A percentile compares a stretch with the other conserved stretches of the same genome.
Conservation (phyloP, 208 protist species). For the Angomonas desouzai region DNA sequence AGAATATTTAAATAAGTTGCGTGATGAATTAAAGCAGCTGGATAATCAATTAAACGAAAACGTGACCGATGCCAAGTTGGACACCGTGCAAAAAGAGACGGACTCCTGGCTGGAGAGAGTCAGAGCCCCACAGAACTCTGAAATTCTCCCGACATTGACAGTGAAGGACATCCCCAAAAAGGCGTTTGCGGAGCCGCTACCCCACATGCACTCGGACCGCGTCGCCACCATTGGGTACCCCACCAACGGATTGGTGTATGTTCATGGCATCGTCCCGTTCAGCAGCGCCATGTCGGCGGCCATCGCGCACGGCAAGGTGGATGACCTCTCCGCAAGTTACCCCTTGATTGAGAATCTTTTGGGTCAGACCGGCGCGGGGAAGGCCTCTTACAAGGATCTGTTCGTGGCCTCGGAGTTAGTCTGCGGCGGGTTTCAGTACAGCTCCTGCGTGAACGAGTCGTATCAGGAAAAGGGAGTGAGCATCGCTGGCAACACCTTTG, state of each 20-base stretch:
- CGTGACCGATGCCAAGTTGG: slow-evolving; percentile 51
- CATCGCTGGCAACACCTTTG: slow-evolving; percentile 64
- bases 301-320: slow-evolving; percentile 24
- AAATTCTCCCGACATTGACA: slow-evolving; percentile 77
- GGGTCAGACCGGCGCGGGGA: slow-evolving; percentile 55
- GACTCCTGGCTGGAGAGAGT: slow-evolving; percentile 64
- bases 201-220: slow-evolving; percentile 21
- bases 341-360: slow-evolving; percentile 54
- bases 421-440: slow-evolving; percentile 80
- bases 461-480: slow-evolving; percentile 44
- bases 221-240: slow-evolving; percentile 14
- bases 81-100: slow-evolving; percentile 51
- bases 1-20: slow-evolving; percentile 58
- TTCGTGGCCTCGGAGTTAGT: slow-evolving; percentile 76
- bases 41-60: slow-evolving; percentile 56
- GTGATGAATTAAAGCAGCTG: slow-evolving; percentile 42
- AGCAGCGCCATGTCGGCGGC: slow-evolving; percentile 22
- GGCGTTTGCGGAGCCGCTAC: slow-evolving; percentile 75
- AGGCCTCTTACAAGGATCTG: slow-evolving; percentile 72
- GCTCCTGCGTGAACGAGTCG: slow-evolving; percentile 65
- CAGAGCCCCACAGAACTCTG: slow-evolving; percentile 51
- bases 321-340: slow-evolving; percentile 30
- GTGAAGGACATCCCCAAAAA: slow-evolving; percentile 70
- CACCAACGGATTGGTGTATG: slow-evolving; percentile 76
- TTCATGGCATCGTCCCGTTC: slow-evolving; percentile 82